Evolutionary conservation across 2,329 filamentous ascomycete genomes (phyloP).

Genomic region (Emergomyces orientalis): DNA sequence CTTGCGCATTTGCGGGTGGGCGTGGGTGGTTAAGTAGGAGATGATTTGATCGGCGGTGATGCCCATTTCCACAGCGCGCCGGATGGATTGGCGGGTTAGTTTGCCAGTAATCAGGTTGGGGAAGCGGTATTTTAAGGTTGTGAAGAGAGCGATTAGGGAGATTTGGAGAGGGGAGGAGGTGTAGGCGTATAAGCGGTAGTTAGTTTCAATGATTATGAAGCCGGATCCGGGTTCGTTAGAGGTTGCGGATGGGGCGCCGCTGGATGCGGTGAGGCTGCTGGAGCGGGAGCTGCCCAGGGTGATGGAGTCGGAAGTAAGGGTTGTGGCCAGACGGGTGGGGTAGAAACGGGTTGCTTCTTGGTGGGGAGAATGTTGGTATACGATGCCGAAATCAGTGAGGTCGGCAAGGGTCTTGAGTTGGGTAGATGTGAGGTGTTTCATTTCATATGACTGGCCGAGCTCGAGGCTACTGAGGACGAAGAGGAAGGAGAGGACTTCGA

Average conservation of each 20-base stretch:
- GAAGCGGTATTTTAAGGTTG: conserved; percentile 79
- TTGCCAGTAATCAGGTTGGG: conserved; percentile 90
- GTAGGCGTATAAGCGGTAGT: conserved; percentile 96
- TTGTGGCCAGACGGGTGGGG: conserved; percentile 87
- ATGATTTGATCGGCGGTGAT: conserved; percentile 96
- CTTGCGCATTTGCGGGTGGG: conserved; percentile 86
- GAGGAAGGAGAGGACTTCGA: conserved; percentile 91
- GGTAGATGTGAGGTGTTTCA: conserved; percentile 67
- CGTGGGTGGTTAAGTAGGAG: conserved; percentile 80
- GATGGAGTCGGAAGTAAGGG: conserved; percentile 68
- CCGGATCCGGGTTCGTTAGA: conserved; percentile 41
- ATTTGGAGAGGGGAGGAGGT: conserved; percentile 91
- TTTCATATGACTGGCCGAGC: conserved; percentile 84
- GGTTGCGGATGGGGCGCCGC: conserved; percentile 26
- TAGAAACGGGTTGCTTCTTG: conserved; percentile 54
- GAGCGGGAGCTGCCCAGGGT: conserved; percentile 63
- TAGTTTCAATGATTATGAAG: conserved; percentile 94
- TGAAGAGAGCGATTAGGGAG: conserved; percentile 83
- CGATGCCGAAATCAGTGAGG: conserved; percentile 83
- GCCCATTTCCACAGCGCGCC: conserved; percentile 74
- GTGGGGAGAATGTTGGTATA: conserved; percentile 51
- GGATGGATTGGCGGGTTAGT: conserved; percentile 78
- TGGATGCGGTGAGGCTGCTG: conserved; percentile 45
- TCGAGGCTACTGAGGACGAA: conserved; percentile 92
- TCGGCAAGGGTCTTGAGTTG: conserved; percentile 84